A percentile compares a stretch with the other conserved stretches of the same genome.
These are phyloP conservation scores for Zea mays DNA, from an alignment of 176 grass and related monocot genomes.

Conservation along the genomic window Zm-B73-REFERENCE-NAM-5.0 NC_050102.1:167540501-167541000, in stretches of 20 bases:
- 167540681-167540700: slow-evolving; percentile 69
- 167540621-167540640: slow-evolving; percentile 46
- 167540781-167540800: slow-evolving; percentile 72
- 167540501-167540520: slow-evolving; percentile 15
- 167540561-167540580: slow-evolving; percentile 72
- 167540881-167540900: slow-evolving; percentile 84
- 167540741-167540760: slow-evolving; percentile 76
- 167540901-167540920: slow-evolving; percentile 83
- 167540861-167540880: slow-evolving; percentile 80
- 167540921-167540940: slow-evolving; percentile 82
- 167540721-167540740: slow-evolving; percentile 89
- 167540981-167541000: slow-evolving; percentile 69
- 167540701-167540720: slow-evolving; percentile 84
- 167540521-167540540: slow-evolving; percentile 24
- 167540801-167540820: slow-evolving; percentile 75
- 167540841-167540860: slow-evolving; percentile 73
- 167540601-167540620: slow-evolving; percentile 64
- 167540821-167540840: slow-evolving; percentile 79
- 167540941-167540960: slow-evolving; percentile 60
- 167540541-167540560: slow-evolving; percentile 32
- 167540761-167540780: slow-evolving; percentile 92
- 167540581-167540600: slow-evolving; percentile 88
- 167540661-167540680: slow-evolving; percentile 52
- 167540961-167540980: slow-evolving; percentile 71
- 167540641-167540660: slow-evolving; percentile 56